These are phyloP conservation scores for Carex parvula DNA, from an alignment of 176 grass and related monocot species.

Conservation along the genomic window DNA sequence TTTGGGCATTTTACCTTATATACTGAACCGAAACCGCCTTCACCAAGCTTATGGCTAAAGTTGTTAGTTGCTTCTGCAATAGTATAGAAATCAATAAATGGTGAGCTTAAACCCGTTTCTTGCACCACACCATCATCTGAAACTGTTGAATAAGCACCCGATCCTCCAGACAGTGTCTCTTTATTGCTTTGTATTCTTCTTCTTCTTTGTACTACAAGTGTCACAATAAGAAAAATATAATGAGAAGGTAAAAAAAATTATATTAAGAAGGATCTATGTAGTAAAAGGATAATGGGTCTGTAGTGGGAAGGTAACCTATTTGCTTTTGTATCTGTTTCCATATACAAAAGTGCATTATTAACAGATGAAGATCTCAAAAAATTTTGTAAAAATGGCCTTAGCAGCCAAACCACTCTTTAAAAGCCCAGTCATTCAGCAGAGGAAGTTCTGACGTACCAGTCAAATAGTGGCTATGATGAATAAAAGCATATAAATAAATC, in stretches of 20 bases:
- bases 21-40: constrained; percentile 74
- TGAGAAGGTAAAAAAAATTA: background rate
- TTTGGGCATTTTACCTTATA: constrained; percentile 49
- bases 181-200: constrained; percentile 23
- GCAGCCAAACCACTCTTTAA: constrained; percentile 10
- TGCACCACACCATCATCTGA: constrained; percentile 24
- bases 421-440: background rate
- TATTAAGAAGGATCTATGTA: background rate
- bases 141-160: constrained; percentile 21
- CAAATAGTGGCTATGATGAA: background rate
- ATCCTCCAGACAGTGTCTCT: constrained; percentile 24
- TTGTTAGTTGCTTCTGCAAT: constrained; percentile 53
- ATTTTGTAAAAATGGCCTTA: background rate
- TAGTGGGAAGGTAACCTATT: constrained; percentile 33
- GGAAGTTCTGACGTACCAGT: background rate
- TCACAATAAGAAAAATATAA: background rate
- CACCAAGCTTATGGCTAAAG: constrained; percentile 52
- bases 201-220: constrained; percentile 20
- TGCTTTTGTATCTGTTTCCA: constrained; percentile 50
- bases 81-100: constrained; percentile 52
- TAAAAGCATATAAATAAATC: background rate
- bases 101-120: constrained; percentile 31
- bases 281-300: background rate
- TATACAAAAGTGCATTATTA: constrained; percentile 48
- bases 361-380: background rate